Base-by-base conservation (phyloP, 192 early-diverging fungal genomes). In the Glomus cerebriforme region DNA sequence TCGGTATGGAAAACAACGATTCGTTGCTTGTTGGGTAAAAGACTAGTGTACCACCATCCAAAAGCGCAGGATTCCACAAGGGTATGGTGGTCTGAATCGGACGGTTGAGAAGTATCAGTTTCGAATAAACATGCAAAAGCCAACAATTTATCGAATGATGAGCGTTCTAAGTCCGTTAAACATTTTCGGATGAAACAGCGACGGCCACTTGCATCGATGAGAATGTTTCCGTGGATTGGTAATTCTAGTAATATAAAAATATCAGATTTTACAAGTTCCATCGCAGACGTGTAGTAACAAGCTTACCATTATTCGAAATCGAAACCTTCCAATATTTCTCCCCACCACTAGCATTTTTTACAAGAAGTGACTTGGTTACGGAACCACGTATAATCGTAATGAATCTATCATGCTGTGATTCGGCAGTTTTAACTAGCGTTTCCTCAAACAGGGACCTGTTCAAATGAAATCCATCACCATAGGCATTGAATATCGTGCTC, bases 401-500 rank as follows among this genome's bases (percentile, higher is more conserved):
- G 31, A 77, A 27, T 45, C 35, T 62, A 24, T 24, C 62, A 65
- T 77, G 15, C 22, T 64, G 60, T 43, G 26, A 77, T 13, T 29
- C 37, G 7, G 37, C 26, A 47, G 62, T 63, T 77, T 77, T 47
- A n/a, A 77, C 6, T 47, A 77, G 26, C 15, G 75, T 77, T 65
- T 77, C 75, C 0, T 77, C 75, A 65, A 77, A 77, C 13, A 77
- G 26, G 2, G 7, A 17, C 22, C 75, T 22, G 45, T 77, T 26
- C 62, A 77, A 65, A 77, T 77, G 75, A 45, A 77, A 77, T 31
- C 75, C 75, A 0, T 77, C 15, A 19, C 75, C 75, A 77, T 77
- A 77, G 2, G 37, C 13, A 17, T 66, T 65, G 12, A 77, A 66
- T 65, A 77, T 77, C 6, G 75, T 43, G 2, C 29, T 29, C 0